These are phyloP conservation scores for Ceratobasidium sp. DNA, from an alignment of 1,284 basidiomycete species.

Conservation along the genomic window DNA sequence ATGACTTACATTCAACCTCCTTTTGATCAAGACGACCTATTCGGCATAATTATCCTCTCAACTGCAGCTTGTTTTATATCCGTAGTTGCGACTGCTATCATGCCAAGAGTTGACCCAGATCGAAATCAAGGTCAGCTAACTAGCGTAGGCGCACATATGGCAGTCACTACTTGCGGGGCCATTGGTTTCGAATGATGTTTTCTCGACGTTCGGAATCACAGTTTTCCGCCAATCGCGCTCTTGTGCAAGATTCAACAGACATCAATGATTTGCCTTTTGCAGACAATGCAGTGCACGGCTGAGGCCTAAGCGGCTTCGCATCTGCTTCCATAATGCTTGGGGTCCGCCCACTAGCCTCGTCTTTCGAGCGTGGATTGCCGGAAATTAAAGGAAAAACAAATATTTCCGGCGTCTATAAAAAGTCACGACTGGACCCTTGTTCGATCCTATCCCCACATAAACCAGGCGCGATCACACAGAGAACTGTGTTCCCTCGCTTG, in stretches of 20 bases:
- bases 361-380: constrained; percentile 1
- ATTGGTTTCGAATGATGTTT: neutral
- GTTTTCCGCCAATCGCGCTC: constrained; percentile 28
- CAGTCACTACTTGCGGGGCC: too few relatives aligned
- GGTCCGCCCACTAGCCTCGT: constrained; percentile 9
- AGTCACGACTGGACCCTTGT: constrained; percentile 1
- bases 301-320: neutral
- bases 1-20: neutral
- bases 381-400: constrained; percentile 28
- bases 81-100: neutral
- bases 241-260: too few relatives aligned
- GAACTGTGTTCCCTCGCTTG: neutral
- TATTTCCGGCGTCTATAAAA: constrained; percentile 6
- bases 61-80: neutral
- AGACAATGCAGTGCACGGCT: constrained; percentile 1
- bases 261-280: too few relatives aligned
- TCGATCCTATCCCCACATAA: neutral
- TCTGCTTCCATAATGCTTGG: neutral
- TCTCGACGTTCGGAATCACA: neutral
- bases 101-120: constrained; percentile 2
- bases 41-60: neutral
- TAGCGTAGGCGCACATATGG: constrained; percentile 24
- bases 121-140: constrained; percentile 34
- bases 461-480: neutral
- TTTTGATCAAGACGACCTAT: constrained; percentile 3